phyloP scores from a whole-genome alignment of 108 stramenopile species.

The Cyclotella sp. region DNA sequence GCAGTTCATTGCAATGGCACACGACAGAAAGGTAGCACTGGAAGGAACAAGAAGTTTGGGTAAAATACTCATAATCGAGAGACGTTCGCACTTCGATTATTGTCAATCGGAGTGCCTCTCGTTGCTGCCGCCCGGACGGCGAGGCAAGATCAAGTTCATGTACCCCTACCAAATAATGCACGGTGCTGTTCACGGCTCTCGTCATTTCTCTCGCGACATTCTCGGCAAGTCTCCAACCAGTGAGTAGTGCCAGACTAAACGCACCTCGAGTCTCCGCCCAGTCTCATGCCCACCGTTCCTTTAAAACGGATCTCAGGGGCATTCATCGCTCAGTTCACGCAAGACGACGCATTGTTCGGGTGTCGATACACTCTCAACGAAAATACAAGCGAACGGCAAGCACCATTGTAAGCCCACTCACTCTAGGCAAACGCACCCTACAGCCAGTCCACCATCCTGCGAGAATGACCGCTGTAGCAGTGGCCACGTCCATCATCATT shows the following conservation, averaged over 20 bases:
- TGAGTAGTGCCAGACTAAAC: background rate
- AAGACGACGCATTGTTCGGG: too few relatives aligned
- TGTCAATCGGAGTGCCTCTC: constrained; percentile 1
- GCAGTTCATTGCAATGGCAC: too few relatives aligned
- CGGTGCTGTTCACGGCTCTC: background rate
- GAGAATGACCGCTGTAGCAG: constrained; percentile 3
- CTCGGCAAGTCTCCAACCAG: background rate
- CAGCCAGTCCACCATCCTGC: background rate
- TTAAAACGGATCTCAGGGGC: background rate
- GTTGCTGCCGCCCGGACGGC: background rate
- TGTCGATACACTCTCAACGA: background rate
- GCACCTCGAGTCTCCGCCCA: background rate
- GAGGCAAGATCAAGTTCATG: background rate
- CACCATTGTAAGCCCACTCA: background rate
- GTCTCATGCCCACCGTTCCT: background rate
- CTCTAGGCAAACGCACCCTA: background rate
- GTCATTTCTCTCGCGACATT: background rate
- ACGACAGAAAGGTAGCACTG: too few relatives aligned
- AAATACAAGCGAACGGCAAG: background rate
- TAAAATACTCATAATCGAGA: background rate
- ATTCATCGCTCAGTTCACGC: background rate
- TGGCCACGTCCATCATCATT: background rate
- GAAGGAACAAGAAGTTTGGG: too few relatives aligned
- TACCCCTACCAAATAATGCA: background rate
- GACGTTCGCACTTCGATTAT: background rate